These are phyloP conservation scores for Pythium rhizo-oryzae DNA, from an alignment of 352 stramenopile genomes.

Conservation along the genomic window DNA sequence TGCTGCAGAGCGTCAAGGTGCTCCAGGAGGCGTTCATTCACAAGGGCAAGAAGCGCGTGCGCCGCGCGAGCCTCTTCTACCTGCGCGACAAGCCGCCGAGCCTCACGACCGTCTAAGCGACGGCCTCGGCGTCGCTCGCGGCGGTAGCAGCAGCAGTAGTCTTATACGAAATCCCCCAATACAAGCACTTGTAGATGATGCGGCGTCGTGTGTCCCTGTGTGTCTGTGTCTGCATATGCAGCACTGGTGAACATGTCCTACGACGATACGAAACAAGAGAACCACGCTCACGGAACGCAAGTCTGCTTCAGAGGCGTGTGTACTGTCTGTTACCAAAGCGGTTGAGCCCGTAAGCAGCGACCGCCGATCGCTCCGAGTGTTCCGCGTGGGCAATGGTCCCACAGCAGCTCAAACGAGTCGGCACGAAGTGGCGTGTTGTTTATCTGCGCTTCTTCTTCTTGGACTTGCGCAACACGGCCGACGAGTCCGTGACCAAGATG, in stretches of 20 bases:
- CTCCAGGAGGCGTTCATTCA: constrained; percentile 90
- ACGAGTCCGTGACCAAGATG: constrained; percentile 56
- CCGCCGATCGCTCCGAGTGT: too few species aligned
- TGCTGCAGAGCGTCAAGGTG: constrained; percentile 89
- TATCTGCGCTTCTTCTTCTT: constrained; percentile 90
- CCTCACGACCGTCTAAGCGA: constrained; percentile 75
- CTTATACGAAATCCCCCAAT: neutral
- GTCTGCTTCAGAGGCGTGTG: too few species aligned
- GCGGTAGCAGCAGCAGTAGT: too few species aligned
- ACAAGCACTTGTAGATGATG: constrained; percentile 7
- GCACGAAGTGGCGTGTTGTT: constrained; percentile 18
- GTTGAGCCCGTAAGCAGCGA: too few species aligned
- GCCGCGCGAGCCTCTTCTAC: constrained; percentile 91
- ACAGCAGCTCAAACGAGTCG: too few species aligned
- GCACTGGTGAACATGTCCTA: too few species aligned
- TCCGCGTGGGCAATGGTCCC: too few species aligned
- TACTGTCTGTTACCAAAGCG: too few species aligned
- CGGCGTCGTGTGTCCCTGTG: too few species aligned
- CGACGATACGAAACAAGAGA: too few species aligned
- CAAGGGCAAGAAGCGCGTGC: constrained; percentile 91
- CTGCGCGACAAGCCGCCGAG: constrained; percentile 82
- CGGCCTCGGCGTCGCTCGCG: neutral
- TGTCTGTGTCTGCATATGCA: too few species aligned
- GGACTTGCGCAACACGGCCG: constrained; percentile 74
- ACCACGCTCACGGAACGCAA: too few species aligned